These are phyloP conservation scores for Annulohypoxylon bovei DNA, from an alignment of 495 filamentous ascomycete genomes.

Conservation along the genomic window DNA sequence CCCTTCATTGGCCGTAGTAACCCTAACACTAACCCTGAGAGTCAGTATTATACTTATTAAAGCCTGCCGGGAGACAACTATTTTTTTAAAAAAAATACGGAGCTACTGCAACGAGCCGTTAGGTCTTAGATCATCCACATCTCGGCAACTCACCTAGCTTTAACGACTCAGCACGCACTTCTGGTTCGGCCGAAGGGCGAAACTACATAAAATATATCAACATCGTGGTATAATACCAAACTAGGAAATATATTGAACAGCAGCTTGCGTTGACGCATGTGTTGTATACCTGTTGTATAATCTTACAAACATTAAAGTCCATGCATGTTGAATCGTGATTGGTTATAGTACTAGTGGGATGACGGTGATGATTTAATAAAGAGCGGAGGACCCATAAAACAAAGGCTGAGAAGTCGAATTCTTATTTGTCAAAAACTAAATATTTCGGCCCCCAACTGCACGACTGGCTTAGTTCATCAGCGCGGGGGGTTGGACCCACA, in stretches of 20 bases:
- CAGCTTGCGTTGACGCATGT: neutral
- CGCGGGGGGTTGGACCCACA: too few species aligned
- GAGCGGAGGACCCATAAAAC: constrained; percentile 8
- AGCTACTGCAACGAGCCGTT: too few species aligned
- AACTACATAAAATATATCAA: neutral
- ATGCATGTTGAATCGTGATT: neutral
- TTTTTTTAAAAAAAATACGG: too few species aligned
- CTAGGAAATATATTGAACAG: neutral
- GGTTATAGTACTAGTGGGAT: neutral
- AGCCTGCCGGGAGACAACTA: too few species aligned
- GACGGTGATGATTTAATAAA: neutral
- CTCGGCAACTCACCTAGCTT: too few species aligned
- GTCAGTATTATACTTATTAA: too few species aligned
- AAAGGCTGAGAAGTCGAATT: neutral
- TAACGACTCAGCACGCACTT: neutral
- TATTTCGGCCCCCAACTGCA: constrained; percentile 22
- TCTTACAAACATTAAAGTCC: too few species aligned
- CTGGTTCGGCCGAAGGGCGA: neutral
- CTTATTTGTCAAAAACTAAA: neutral
- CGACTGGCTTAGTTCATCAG: too few species aligned
- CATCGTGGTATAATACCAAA: neutral
- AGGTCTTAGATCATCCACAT: too few species aligned
- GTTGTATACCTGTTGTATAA: neutral
- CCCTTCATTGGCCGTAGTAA: too few species aligned
- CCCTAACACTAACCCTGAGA: too few species aligned